A percentile compares a stretch with the other conserved stretches of the same genome.
Evolutionary conservation across 1,139 yeast genomes (phyloP).

Genomic region (Nematodospora anomalae): DNA sequence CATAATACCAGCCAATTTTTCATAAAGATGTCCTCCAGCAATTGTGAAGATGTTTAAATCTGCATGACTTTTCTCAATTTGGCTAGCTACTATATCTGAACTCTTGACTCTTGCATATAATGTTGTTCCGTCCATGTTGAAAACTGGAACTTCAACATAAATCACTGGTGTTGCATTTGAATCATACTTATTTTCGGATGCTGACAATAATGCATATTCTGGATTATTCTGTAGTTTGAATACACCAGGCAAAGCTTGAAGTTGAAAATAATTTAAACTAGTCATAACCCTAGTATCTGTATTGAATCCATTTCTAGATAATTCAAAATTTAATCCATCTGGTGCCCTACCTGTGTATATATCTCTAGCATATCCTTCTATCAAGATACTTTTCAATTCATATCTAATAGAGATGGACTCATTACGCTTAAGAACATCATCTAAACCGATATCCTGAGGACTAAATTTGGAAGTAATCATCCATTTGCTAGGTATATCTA

Average conservation of each 20-base stretch:
- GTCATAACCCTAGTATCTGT: slow-evolving; percentile 69
- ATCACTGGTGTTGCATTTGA: slow-evolving; percentile 23
- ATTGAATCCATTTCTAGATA: slow-evolving; percentile 19
- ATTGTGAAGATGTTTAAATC: slow-evolving; percentile 81
- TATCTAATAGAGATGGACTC: slow-evolving; percentile 21
- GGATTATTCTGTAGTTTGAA: slow-evolving; percentile 49
- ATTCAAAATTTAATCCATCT: slow-evolving; percentile 48
- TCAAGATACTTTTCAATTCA: slow-evolving; percentile 46
- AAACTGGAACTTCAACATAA: slow-evolving; percentile 26
- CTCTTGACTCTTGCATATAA: slow-evolving; percentile 46
- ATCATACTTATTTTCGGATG: slow-evolving; percentile 28
- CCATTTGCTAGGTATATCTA: slow-evolving; percentile 72
- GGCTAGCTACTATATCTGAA: slow-evolving; percentile 1
- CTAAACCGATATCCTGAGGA: slow-evolving; percentile 51
- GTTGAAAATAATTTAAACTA: slow-evolving; percentile 72
- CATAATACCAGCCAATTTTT: slow-evolving; percentile 73
- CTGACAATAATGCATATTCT: slow-evolving; percentile 43
- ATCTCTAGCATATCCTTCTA: slow-evolving; percentile 73
- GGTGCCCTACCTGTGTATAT: slow-evolving; percentile 39
- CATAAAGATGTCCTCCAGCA: slow-evolving; percentile 79
- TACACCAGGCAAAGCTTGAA: slow-evolving; percentile 66
- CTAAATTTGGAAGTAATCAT: slow-evolving; percentile 48
- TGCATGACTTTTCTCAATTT: slow-evolving; percentile 34
- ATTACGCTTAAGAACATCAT: slow-evolving; percentile 48
- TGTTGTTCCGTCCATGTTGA: slow-evolving; percentile 46